Evolutionary conservation across 2,329 filamentous ascomycete genomes (phyloP), one percentile per base, ranked within the genome.

Genomic region (Apiospora rasikravindrae): DNA sequence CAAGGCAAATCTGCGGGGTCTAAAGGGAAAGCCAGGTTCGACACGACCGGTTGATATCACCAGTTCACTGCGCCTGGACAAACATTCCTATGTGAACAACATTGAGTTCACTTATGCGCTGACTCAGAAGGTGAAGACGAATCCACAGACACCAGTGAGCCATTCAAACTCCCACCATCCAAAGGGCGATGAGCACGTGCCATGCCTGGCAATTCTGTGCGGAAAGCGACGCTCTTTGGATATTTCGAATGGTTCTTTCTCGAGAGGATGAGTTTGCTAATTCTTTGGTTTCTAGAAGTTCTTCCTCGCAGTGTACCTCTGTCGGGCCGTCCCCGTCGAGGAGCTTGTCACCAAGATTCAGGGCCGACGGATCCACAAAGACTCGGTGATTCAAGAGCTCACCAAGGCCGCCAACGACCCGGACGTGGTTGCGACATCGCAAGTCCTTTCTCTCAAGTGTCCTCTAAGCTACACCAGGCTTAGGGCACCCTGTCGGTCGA

Each of bases 21-120:
- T 99, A 74, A 99, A 99, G 83, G 98, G 98, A 81, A 97, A 96
- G 81, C 94, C 96, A 8, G 96, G 96, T 29, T 97, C 96, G 64
- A 99, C 96, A 53, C 91, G 94, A 78, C 96, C 96, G 10, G 95
- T 94, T 67, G 96, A 99, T 82, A 93, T 99, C 74, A 99, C 96
- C 10, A 86, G 89, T 75, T 88, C 90, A 73, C 85, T 98, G 66
- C 90, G 92, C 24, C 89, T 94, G 42, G 91, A 89, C 74, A 89
- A 91, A 14, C 79, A 86, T 24, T 87, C 87, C 61, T 97, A 96
- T 79, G 84, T 85, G 70, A 98, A 98, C 80, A 90, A 86, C 69
- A 85, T 99, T 73, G 90, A 93, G 72, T 92, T 99, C 82, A 97
- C 94, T 53, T 99, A 98, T 83, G 96, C 96, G 67, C 85, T 98